A percentile compares a stretch with the other conserved stretches of the same genome.
These are phyloP conservation scores for Nakaseomyces sp. DNA, from an alignment of 1,139 yeast genomes.

Conservation along the genomic window DNA sequence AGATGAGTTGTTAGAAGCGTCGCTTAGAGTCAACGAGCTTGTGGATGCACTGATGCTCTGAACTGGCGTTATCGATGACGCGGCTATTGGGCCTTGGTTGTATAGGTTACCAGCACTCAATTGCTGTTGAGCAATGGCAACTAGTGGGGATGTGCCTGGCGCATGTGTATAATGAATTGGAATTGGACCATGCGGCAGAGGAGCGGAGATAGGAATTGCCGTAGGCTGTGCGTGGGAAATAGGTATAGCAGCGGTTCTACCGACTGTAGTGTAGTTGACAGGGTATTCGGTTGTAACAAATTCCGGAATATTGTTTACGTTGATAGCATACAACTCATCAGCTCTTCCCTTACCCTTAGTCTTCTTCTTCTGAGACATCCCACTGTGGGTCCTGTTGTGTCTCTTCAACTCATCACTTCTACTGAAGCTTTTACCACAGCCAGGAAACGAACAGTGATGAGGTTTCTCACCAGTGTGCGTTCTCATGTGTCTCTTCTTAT, in stretches of 20 bases:
- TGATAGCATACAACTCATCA: background rate
- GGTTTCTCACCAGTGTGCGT: slow-evolving; percentile 97
- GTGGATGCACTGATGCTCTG: slow-evolving; percentile 6
- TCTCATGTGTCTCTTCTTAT: slow-evolving; percentile 86
- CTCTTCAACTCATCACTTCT: slow-evolving; percentile 87
- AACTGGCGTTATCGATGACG: background rate
- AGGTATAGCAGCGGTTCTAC: background rate
- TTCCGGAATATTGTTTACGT: background rate
- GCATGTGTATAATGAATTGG: background rate
- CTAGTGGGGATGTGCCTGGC: slow-evolving; percentile 3
- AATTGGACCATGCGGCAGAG: slow-evolving; percentile 4
- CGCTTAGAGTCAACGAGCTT: slow-evolving; percentile 11
- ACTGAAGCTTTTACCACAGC: slow-evolving; percentile 77
- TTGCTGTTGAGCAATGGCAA: slow-evolving; percentile 5
- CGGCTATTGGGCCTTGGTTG: background rate
- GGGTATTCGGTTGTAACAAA: background rate
- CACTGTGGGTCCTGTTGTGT: slow-evolving; percentile 68
- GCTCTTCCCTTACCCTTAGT: background rate
- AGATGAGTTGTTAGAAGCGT: slow-evolving; percentile 9
- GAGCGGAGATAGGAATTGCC: slow-evolving; percentile 2
- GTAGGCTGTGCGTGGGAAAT: background rate
- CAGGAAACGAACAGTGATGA: slow-evolving; percentile 79
- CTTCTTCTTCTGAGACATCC: slow-evolving; percentile 15
- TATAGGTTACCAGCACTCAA: slow-evolving; percentile 1
- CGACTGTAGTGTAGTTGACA: background rate